A percentile compares a stretch with the other conserved stretches of the same genome.
These are phyloP conservation scores for Candida anutae DNA, from an alignment of 1,139 yeast genomes.

Conservation along the genomic window DNA sequence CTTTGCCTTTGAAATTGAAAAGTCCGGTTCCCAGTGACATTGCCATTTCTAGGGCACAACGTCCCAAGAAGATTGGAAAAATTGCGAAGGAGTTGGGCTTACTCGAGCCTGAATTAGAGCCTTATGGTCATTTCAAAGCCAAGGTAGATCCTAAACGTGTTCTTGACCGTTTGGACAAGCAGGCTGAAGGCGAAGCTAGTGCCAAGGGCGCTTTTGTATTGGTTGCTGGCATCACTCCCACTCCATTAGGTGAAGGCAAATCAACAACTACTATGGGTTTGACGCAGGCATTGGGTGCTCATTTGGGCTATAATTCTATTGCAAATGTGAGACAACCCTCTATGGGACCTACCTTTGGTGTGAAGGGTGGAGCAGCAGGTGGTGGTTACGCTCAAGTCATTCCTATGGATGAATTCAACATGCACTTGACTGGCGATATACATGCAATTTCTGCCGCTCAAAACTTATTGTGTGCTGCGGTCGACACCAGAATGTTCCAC, in stretches of 20 bases:
- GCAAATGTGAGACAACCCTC: slow-evolving; percentile 83
- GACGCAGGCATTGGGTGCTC: slow-evolving; percentile 76
- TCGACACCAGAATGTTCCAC: slow-evolving; percentile 79
- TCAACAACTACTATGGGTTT: slow-evolving; percentile 75
- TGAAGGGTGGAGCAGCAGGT: slow-evolving; percentile 87
- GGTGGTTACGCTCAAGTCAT: slow-evolving; percentile 82
- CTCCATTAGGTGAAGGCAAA: slow-evolving; percentile 79
- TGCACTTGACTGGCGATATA: slow-evolving; percentile 81
- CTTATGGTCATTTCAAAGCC: slow-evolving; percentile 69
- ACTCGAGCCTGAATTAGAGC: slow-evolving; percentile 55
- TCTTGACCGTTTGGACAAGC: slow-evolving; percentile 49
- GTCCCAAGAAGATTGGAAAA: slow-evolving; percentile 56
- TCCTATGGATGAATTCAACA: slow-evolving; percentile 83
- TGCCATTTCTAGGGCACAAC: slow-evolving; percentile 65
- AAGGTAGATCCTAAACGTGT: slow-evolving; percentile 54
- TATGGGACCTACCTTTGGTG: slow-evolving; percentile 86
- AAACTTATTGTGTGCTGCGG: slow-evolving; percentile 73
- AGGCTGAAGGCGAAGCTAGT: slow-evolving; percentile 37
- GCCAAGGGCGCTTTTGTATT: slow-evolving; percentile 56
- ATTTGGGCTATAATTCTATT: slow-evolving; percentile 56
- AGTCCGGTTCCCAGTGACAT: slow-evolving; percentile 71
- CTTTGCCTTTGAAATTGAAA: slow-evolving; percentile 42
- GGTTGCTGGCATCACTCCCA: slow-evolving; percentile 79
- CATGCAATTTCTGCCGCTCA: slow-evolving; percentile 80
- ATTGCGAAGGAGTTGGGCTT: slow-evolving; percentile 64